Base-by-base conservation (phyloP, 2,329 filamentous ascomycete genomes). In the Aspergillus fumigatus region DNA sequence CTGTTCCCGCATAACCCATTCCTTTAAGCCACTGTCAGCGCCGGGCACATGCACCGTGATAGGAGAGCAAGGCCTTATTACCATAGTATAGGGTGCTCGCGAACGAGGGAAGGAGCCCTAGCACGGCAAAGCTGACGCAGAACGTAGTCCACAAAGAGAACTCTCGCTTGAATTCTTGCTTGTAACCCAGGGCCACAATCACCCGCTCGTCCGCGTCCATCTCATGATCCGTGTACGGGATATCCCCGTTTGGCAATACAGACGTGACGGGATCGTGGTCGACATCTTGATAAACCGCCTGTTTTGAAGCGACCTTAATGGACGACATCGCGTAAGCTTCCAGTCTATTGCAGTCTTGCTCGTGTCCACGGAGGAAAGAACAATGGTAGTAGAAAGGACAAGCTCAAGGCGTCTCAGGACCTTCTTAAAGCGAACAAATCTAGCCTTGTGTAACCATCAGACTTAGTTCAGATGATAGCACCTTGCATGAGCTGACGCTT, bases 61-160 rank as follows among this genome's bases (percentile, higher is more conserved):
- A 8, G 10, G 14, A 45, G 47, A 27, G 41, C 11, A 14, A 40
- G 21, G 32, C 17, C 32, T 41, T 60, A 74, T 85, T 84, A 62
- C 87, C 87, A 79, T 89, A 90, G 67, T 81, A 87, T 61, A 91
- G 73, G 0, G 88, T 90, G 60, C 82, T 86, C 1, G 87, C 88
- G 65, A 90, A 89, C 59, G 84, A 88, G 0, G 88, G 88, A 51
- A 90, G 72, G 49, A 90, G 70, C 1, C 88, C 88, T 54, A 90
- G 75, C 10, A 90, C 87, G 6, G 88, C 87, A 69, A 90, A 90
- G 54, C 82, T 86, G 43, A 90, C 87, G 62, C 86, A 88, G 68
- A 90, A 90, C 0, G 86, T 88, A 5, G 87, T 88, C 82, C 87
- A 90, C 14, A 89, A 75, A 2, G 82, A 86, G 69, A 91, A 90